These are phyloP conservation scores for Onygenales sp. DNA, from an alignment of 2,329 filamentous ascomycete species.

Conservation along the genomic window DNA sequence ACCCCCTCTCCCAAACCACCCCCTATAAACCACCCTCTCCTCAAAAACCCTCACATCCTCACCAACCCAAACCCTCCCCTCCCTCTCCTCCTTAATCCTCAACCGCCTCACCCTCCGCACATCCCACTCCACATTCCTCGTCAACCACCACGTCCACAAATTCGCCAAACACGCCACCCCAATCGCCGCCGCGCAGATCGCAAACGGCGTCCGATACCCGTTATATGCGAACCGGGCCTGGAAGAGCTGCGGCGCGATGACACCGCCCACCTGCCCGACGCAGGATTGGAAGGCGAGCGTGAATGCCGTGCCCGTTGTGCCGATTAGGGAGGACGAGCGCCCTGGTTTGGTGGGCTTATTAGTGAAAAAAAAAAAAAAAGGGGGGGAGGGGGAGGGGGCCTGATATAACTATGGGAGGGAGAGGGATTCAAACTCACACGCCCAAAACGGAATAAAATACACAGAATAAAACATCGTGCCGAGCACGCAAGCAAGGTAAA, in stretches of 20 bases:
- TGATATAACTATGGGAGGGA: not conserved
- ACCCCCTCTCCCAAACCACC: not conserved
- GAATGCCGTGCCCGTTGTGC: slow-evolving; percentile 37
- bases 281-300: slow-evolving; percentile 35
- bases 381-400: no score
- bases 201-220: slow-evolving; percentile 30
- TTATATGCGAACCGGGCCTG: slow-evolving; percentile 33
- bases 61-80: slow-evolving; percentile 18
- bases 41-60: slow-evolving; percentile 16
- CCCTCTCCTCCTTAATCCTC: slow-evolving; percentile 19
- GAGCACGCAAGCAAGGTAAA: slow-evolving; percentile 37
- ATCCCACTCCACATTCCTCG: slow-evolving; percentile 32
- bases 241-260: slow-evolving; percentile 37
- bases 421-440: slow-evolving; percentile 19
- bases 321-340: slow-evolving; percentile 33
- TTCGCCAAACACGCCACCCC: slow-evolving; percentile 28
- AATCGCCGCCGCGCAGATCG: slow-evolving; percentile 27
- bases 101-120: slow-evolving; percentile 22
- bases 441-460: slow-evolving; percentile 40
- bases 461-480: slow-evolving; percentile 35
- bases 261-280: slow-evolving; percentile 38
- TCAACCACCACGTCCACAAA: slow-evolving; percentile 35
- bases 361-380: not conserved
- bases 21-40: not conserved
- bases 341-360: slow-evolving; percentile 9